Evolutionary conservation across 225 moss, liverwort and hornwort genomes (phyloP).

Genomic region (Anthoceros angustus): DNA sequence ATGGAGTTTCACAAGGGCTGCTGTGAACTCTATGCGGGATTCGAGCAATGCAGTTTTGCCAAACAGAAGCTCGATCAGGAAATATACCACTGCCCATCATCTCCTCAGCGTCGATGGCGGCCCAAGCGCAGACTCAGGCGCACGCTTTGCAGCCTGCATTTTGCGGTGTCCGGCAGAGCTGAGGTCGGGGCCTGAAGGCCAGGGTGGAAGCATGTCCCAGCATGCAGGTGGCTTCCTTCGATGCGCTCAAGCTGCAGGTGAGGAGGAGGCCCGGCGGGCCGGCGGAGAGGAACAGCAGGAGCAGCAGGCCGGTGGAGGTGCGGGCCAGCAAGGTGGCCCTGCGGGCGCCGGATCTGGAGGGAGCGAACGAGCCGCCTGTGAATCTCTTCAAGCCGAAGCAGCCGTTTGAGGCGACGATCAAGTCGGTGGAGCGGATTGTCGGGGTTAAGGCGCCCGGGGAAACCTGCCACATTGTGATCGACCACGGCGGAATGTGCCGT

Average conservation of each 20-base stretch:
- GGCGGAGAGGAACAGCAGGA: neutral
- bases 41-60: neutral
- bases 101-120: neutral
- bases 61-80: conserved; percentile 2
- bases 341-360: conserved; percentile 43
- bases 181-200: neutral
- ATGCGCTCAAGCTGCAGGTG: neutral
- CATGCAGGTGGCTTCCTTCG: neutral
- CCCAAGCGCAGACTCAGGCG: neutral
- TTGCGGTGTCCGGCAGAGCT: neutral
- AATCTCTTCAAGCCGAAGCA: conserved; percentile 70
- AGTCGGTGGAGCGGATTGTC: conserved; percentile 86
- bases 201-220: neutral
- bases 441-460: conserved; percentile 89
- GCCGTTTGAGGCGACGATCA: conserved; percentile 51
- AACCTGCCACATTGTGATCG: conserved; percentile 90
- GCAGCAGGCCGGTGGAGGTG: neutral
- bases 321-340: conserved; percentile 29
- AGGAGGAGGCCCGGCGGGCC: neutral
- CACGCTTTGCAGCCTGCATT: neutral
- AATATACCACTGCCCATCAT: conserved; percentile 2
- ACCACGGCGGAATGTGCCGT: conserved; percentile 60
- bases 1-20: neutral
- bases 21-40: neutral
- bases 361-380: conserved; percentile 42